Percentiles rank a stretch among this genome's conserved stretches.
phyloP scores from a whole-genome alignment of 176 grass and related monocot species.

The Aegilops bicornis region DNA sequence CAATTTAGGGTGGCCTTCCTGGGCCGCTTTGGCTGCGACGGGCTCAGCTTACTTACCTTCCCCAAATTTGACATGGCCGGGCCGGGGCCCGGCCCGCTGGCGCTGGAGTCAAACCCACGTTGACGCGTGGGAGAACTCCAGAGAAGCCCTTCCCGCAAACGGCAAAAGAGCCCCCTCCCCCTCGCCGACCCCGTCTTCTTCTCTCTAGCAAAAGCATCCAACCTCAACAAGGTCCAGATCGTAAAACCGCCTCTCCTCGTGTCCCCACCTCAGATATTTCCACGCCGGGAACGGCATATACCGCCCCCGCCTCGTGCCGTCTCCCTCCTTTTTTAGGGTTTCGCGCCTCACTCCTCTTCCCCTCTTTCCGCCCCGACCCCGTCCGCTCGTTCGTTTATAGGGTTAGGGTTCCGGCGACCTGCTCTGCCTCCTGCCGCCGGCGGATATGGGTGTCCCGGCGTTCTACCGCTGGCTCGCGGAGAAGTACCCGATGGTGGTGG shows the following conservation, averaged over 20 bases:
- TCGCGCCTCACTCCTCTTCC: slow-evolving; percentile 4
- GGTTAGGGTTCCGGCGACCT: slow-evolving; percentile 44
- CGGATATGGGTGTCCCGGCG: slow-evolving; percentile 77
- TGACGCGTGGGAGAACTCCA: not conserved
- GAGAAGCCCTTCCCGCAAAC: not conserved
- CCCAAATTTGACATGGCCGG: too few species aligned
- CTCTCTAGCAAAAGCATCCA: not conserved
- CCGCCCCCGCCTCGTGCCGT: not conserved
- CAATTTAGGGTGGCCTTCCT: too few species aligned
- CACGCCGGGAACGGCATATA: slow-evolving; percentile 6
- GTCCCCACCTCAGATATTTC: not conserved
- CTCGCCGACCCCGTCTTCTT: not conserved
- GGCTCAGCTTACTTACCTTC: not conserved
- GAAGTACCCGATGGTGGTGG: slow-evolving; percentile 98
- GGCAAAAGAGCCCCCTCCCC: not conserved
- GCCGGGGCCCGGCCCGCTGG: too few species aligned
- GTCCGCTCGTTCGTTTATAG: slow-evolving; percentile 19
- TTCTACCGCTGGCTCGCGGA: slow-evolving; percentile 99
- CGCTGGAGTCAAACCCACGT: not conserved
- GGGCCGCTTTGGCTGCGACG: not conserved
- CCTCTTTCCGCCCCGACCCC: not conserved
- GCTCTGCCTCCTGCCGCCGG: not conserved
- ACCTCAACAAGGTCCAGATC: not conserved
- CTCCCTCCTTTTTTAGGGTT: slow-evolving; percentile 37
- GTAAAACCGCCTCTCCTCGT: not conserved